Percentiles rank a stretch among this genome's conserved stretches.
These are phyloP conservation scores for Leucosporidium yakuticum DNA, from an alignment of 768 basidiomycete species.

Conservation along the genomic window DNA sequence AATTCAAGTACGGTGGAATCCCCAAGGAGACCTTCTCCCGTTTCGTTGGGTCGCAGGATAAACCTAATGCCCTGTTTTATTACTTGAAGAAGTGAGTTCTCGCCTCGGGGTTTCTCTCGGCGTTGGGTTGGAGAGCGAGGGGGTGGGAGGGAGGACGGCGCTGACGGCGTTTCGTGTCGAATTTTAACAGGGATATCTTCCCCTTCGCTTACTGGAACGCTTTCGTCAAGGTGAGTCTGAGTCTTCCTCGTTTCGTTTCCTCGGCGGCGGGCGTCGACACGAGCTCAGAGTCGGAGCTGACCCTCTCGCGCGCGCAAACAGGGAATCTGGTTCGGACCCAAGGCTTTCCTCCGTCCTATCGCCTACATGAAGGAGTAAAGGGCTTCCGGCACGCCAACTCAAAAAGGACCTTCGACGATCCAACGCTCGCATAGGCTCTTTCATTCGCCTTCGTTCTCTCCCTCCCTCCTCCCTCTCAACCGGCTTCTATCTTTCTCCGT, in stretches of 20 bases:
- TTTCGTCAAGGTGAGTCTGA: conserved; percentile 44
- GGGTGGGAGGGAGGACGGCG: background rate
- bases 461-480: too few relatives aligned
- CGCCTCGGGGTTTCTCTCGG: conserved; percentile 3
- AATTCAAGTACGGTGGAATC: conserved; percentile 86
- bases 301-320: background rate
- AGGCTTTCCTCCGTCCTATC: conserved; percentile 7
- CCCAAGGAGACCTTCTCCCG: conserved; percentile 77
- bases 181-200: conserved; percentile 51
- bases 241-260: too few relatives aligned
- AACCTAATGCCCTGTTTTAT: conserved; percentile 60
- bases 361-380: too few relatives aligned
- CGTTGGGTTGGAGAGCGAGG: background rate
- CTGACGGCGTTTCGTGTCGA: conserved; percentile 8
- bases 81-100: conserved; percentile 66
- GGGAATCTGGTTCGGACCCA: conserved; percentile 29
- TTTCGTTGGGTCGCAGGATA: conserved; percentile 48
- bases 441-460: too few relatives aligned
- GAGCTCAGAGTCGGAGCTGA: background rate
- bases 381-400: too few relatives aligned
- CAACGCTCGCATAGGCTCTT: too few relatives aligned
- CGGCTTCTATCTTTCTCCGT: too few relatives aligned
- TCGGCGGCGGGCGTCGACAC: too few relatives aligned
- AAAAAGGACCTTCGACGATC: too few relatives aligned
- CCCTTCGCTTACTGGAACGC: conserved; percentile 71